Percentiles rank a stretch among this genome's conserved stretches.
phyloP scores from a whole-genome alignment of 495 filamentous ascomycete genomes.

The Penicillium paxilli region DNA sequence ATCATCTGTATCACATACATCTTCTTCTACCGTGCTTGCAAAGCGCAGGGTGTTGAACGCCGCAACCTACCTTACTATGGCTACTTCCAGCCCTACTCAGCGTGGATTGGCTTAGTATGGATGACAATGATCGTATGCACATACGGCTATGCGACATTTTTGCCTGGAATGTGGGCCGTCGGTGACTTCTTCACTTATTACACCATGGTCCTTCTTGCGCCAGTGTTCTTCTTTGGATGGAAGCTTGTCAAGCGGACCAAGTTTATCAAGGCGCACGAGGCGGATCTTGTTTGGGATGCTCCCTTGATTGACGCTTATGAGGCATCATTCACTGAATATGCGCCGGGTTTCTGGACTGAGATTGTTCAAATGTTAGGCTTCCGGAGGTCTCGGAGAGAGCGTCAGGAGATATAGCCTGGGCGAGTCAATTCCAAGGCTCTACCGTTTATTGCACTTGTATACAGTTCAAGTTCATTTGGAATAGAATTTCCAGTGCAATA shows the following conservation, averaged over 20 bases:
- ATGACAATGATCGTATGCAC: conserved; percentile 43
- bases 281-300: conserved; percentile 56
- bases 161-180: conserved; percentile 44
- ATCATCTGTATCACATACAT: conserved; percentile 53
- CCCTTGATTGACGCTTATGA: conserved; percentile 27
- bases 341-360: conserved; percentile 13
- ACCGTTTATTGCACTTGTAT: no score
- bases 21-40: conserved; percentile 54
- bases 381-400: not conserved
- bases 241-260: conserved; percentile 56
- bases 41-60: conserved; percentile 55
- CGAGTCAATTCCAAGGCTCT: no score
- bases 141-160: conserved; percentile 55
- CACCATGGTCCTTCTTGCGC: conserved; percentile 52
- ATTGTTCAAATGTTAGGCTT: conserved; percentile 10
- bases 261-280: conserved; percentile 44
- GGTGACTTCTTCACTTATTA: conserved; percentile 57
- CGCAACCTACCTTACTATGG: conserved; percentile 53
- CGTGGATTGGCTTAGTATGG: conserved; percentile 46
- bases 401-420: conserved; percentile 2
- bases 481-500: no score
- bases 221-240: conserved; percentile 51
- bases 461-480: no score
- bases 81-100: conserved; percentile 59
- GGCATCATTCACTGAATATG: conserved; percentile 11